Evolutionary conservation across 2,329 filamentous ascomycete genomes (phyloP).

Genomic region (Sphaerulina vaccinii): DNA sequence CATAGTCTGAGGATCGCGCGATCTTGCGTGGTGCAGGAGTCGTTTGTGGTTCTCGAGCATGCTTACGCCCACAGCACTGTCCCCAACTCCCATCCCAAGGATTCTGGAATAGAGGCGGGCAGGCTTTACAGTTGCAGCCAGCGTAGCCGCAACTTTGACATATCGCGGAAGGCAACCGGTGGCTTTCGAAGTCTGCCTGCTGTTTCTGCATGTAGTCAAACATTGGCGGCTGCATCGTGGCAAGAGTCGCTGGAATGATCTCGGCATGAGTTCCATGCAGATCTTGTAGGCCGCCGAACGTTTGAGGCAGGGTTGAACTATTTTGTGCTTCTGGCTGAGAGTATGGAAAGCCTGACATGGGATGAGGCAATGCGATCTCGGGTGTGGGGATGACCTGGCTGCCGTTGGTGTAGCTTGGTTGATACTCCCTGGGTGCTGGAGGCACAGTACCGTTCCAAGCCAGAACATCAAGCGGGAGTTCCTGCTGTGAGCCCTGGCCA

Average conservation of each 20-base stretch:
- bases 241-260: conserved; percentile 10
- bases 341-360: conserved; percentile 6
- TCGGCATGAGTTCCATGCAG: background rate
- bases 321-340: conserved; percentile 12
- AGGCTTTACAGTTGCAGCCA: conserved; percentile 37
- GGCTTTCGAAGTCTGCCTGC: conserved; percentile 30
- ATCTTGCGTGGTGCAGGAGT: conserved; percentile 21
- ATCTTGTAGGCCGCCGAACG: conserved; percentile 2
- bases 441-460: conserved; percentile 31
- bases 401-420: conserved; percentile 21
- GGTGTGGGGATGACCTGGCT: conserved; percentile 15
- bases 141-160: conserved; percentile 37
- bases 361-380: conserved; percentile 17
- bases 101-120: conserved; percentile 36
- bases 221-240: conserved; percentile 15
- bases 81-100: conserved; percentile 34
- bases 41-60: conserved; percentile 31
- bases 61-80: conserved; percentile 36
- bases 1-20: conserved; percentile 18
- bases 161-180: conserved; percentile 36
- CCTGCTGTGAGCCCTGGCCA: conserved; percentile 25
- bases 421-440: conserved; percentile 26
- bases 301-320: conserved; percentile 5
- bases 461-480: conserved; percentile 26
- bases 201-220: conserved; percentile 33